Evolutionary conservation across 1,284 basidiomycete species (phyloP).

Genomic region (Leccinum subrobustum): DNA sequence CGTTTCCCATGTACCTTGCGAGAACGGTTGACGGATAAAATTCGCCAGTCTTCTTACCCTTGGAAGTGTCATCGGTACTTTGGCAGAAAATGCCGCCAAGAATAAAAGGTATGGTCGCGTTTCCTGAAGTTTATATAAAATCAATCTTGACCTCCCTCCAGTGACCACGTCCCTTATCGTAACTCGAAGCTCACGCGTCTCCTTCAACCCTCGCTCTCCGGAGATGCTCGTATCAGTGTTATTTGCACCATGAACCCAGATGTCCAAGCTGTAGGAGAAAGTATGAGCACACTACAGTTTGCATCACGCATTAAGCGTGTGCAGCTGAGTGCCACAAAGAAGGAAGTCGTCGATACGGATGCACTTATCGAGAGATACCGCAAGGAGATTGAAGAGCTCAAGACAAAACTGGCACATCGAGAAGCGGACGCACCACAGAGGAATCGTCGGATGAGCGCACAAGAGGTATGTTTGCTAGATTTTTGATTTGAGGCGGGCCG

Average conservation of each 20-base stretch:
- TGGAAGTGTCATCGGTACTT: constrained; percentile 84
- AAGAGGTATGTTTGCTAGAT: constrained; percentile 49
- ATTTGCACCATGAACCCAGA: constrained; percentile 95
- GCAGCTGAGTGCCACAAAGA: constrained; percentile 85
- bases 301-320: constrained; percentile 87
- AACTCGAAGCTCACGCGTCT: constrained; percentile 95
- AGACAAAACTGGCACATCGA: constrained; percentile 62
- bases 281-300: constrained; percentile 83
- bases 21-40: constrained; percentile 1
- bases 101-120: constrained; percentile 55
- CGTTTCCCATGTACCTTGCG: constrained; percentile 4
- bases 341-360: constrained; percentile 91
- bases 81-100: constrained; percentile 84
- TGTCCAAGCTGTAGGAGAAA: constrained; percentile 70
- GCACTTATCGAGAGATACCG: constrained; percentile 90
- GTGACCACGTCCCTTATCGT: constrained; percentile 91
- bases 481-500: not conserved
- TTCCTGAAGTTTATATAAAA: not conserved
- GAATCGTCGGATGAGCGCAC: constrained; percentile 60
- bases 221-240: constrained; percentile 94
- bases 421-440: constrained; percentile 57
- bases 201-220: constrained; percentile 91
- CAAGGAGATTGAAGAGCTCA: constrained; percentile 87
- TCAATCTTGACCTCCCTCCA: constrained; percentile 26
- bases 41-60: constrained; percentile 75